Conservation (phyloP, 495 filamentous ascomycete species). For the Penicillium diatomitis region DNA sequence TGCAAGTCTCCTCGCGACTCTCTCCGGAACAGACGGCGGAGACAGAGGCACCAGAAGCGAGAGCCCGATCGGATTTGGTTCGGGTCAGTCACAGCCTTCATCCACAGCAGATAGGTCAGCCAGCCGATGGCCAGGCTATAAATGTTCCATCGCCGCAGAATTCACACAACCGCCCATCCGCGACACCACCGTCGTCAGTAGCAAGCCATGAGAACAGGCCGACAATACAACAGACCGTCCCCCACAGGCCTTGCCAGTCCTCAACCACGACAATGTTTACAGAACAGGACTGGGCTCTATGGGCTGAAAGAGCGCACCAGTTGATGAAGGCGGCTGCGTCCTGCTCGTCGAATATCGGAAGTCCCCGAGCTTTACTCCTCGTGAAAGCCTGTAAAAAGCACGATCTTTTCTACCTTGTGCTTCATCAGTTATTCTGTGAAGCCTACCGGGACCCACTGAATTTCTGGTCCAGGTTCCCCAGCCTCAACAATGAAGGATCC, state of each 20-base stretch:
- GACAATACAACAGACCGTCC: no score
- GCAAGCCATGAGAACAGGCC: no score
- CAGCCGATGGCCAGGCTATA: no score
- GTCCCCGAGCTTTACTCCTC: slow-evolving; percentile 47
- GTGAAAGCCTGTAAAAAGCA: slow-evolving; percentile 42
- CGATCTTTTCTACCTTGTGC: slow-evolving; percentile 54
- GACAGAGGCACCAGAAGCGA: no score
- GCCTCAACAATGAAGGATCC: background rate
- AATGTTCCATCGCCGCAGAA: no score
- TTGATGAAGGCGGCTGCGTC: slow-evolving; percentile 4
- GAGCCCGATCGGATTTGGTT: no score
- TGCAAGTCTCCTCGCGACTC: no score
- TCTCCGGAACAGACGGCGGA: no score
- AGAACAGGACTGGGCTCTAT: slow-evolving; percentile 4
- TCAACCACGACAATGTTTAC: background rate
- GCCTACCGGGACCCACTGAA: slow-evolving; percentile 15
- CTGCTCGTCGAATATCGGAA: background rate
- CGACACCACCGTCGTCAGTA: no score
- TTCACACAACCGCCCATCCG: no score
- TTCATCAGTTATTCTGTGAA: slow-evolving; percentile 62
- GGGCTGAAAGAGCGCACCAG: background rate
- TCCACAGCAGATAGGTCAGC: no score
- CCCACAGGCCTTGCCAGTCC: background rate
- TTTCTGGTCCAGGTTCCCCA: slow-evolving; percentile 8
- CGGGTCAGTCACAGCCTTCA: no score